A percentile compares a stretch with the other conserved stretches of the same genome.
Conservation (phyloP, 164 flowering plant species). For the Nymphaea colorata region DNA sequence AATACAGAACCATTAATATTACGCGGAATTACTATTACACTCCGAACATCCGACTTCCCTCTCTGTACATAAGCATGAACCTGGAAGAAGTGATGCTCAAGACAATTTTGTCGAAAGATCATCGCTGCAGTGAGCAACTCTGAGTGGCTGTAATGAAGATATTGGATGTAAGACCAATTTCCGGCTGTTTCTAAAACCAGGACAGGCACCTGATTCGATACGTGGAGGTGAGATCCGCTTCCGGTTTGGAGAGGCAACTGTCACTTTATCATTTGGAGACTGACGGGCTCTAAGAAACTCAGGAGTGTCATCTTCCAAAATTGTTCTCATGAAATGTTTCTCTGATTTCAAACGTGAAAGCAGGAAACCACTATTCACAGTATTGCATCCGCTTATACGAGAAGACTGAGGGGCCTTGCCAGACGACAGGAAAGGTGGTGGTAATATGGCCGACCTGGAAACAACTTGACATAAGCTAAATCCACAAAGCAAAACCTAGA, state of each 20-base stretch:
- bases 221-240: constrained; percentile 93
- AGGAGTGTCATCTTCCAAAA: constrained; percentile 55
- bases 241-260: constrained; percentile 64
- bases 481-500: neutral
- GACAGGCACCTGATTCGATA: constrained; percentile 24
- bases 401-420: constrained; percentile 30
- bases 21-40: neutral
- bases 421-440: constrained; percentile 41
- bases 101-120: constrained; percentile 8
- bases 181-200: constrained; percentile 46
- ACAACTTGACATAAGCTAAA: neutral
- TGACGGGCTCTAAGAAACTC: constrained; percentile 36
- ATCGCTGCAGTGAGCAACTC: constrained; percentile 14
- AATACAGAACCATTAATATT: neutral
- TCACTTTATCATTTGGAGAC: constrained; percentile 48
- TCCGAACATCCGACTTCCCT: neutral
- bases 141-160: constrained; percentile 81
- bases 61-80: neutral
- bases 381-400: constrained; percentile 11
- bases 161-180: constrained; percentile 73
- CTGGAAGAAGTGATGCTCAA: neutral
- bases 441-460: constrained; percentile 29
- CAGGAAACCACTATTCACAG: constrained; percentile 22
- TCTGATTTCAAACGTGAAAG: constrained; percentile 35
- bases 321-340: constrained; percentile 25